Evolutionary conservation across 1,139 yeast genomes (phyloP).

Genomic region (Pichia sp.): DNA sequence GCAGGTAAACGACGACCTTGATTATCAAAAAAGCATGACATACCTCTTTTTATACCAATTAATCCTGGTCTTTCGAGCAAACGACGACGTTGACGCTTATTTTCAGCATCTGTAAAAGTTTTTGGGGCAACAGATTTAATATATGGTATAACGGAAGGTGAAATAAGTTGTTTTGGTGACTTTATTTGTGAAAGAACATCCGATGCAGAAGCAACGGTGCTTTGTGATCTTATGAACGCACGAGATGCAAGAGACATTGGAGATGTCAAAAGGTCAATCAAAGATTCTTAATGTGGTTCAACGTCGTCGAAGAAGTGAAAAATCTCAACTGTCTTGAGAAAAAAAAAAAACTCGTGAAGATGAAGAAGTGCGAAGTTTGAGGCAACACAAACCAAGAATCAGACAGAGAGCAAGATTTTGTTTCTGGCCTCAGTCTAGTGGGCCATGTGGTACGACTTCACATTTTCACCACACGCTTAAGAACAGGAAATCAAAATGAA

Average conservation of each 20-base stretch:
- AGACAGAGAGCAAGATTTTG: too few relatives aligned
- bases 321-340: too few relatives aligned
- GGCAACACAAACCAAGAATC: too few relatives aligned
- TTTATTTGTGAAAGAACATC: neutral
- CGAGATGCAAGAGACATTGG: neutral
- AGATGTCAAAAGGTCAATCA: too few relatives aligned
- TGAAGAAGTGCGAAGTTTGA: too few relatives aligned
- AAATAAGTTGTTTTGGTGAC: slow-evolving; percentile 10
- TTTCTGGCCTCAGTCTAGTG: too few relatives aligned
- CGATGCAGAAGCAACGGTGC: neutral
- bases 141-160: slow-evolving; percentile 47
- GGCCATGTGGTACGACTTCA: too few relatives aligned
- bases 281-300: too few relatives aligned
- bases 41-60: slow-evolving; percentile 77
- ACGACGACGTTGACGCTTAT: slow-evolving; percentile 55
- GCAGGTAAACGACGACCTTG: slow-evolving; percentile 69
- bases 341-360: too few relatives aligned
- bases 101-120: slow-evolving; percentile 47
- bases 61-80: slow-evolving; percentile 76
- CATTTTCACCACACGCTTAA: too few relatives aligned
- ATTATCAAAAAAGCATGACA: slow-evolving; percentile 75
- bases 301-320: too few relatives aligned
- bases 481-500: too few relatives aligned
- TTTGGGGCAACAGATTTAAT: slow-evolving; percentile 35
- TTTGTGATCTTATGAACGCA: slow-evolving; percentile 2